These are phyloP conservation scores for Linum lewisii DNA, from an alignment of 345 rosid species.

Conservation along the genomic window DNA sequence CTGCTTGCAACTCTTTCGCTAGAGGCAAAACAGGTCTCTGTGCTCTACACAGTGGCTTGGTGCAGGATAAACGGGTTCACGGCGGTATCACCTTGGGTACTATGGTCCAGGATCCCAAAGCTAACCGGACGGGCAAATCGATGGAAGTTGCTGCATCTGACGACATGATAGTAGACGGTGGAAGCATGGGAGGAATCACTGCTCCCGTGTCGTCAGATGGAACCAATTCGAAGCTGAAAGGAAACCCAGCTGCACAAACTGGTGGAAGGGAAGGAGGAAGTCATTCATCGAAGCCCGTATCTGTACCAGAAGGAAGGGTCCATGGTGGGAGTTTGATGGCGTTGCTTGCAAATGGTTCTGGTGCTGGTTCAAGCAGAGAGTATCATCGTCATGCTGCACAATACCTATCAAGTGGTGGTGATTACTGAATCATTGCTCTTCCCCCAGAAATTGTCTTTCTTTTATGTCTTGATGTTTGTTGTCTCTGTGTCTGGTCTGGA, in stretches of 20 bases:
- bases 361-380: neutral
- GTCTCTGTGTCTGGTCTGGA: neutral
- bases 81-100: constrained; percentile 63
- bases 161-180: constrained; percentile 47
- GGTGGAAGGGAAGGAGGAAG: constrained; percentile 26
- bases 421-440: neutral
- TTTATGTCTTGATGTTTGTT: neutral
- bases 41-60: constrained; percentile 66
- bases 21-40: constrained; percentile 88
- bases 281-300: constrained; percentile 17
- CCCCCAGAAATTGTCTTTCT: neutral
- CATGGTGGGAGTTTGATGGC: constrained; percentile 92
- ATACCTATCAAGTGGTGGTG: neutral
- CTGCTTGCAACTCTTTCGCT: constrained; percentile 79
- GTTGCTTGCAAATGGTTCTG: constrained; percentile 31
- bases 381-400: neutral
- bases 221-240: constrained; percentile 29
- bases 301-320: constrained; percentile 84
- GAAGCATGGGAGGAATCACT: constrained; percentile 21
- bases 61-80: constrained; percentile 76
- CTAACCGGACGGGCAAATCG: constrained; percentile 36
- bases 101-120: constrained; percentile 41
- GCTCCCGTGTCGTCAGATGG: constrained; percentile 24
- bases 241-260: constrained; percentile 8
- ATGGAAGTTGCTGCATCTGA: constrained; percentile 37